Evolutionary conservation across 2,329 filamentous ascomycete genomes (phyloP), one percentile per base, ranked within the genome.

Genomic region (Verticillium tricorpus): DNA sequence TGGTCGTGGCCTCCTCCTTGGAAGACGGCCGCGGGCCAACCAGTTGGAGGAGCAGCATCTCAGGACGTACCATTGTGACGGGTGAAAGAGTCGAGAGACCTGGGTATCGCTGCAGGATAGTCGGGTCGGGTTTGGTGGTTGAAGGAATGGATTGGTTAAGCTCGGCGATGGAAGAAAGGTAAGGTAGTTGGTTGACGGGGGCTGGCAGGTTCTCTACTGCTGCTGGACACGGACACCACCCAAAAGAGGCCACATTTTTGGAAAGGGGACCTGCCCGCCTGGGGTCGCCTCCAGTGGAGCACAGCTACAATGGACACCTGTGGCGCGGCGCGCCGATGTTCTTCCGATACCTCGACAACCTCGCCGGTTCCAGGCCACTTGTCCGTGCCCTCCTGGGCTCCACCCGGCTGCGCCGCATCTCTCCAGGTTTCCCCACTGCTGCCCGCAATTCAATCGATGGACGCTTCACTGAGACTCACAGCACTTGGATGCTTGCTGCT

Each of bases 61-160:
- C 37, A n/a, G 2, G 25, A 58, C 57, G 28, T 58, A 58, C 57
- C 57, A 58, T 58, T 45, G 37, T 58, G 35, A 39, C 39, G 57
- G 15, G 31, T 12, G 32, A 22, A 25, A 32, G 22, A 57, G n/a
- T 32, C 5, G 32, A 40, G 25, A 59, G 45, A 45, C 56, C 40
- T 59, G 60, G 67, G 69, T 74, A 76, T 67, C 72, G 64, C 72
- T 70, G 72, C 73, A 77, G 70, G 67, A 72, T 71, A 37, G 37
- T 60, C 50, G 35, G 40, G 45, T 54, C 39, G 58, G 19, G 50
- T 14, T 39, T 62, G 37, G 63, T 52, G 57, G 31, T n/a, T 39
- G 37, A 32, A 50, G 32, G 39, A 22, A 28, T 59, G 31, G 45
- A 28, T 54, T 58, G 63, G 55, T 34, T 35, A 32, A 60, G 52